Percentiles rank a stretch among this genome's conserved stretches.
Conservation (phyloP, 768 basidiomycete genomes). For the Suillus spraguei region DNA sequence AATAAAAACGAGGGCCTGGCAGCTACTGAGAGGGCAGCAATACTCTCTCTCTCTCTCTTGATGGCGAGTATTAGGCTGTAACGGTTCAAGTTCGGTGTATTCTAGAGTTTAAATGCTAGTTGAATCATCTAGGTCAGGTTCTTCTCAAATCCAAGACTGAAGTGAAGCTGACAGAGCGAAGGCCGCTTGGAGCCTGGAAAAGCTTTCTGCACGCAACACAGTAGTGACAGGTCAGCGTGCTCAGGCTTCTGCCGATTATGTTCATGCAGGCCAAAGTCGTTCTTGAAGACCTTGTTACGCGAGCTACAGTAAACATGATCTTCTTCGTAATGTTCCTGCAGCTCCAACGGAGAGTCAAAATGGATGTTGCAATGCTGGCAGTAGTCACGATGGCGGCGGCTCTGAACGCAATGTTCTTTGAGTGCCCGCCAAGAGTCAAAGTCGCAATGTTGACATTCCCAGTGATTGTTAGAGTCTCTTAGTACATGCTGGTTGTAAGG, state of each 20-base stretch:
- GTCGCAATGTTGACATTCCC: slow-evolving; percentile 53
- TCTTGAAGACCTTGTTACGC: slow-evolving; percentile 47
- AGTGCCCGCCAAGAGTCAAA: slow-evolving; percentile 42
- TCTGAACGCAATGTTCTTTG: slow-evolving; percentile 55
- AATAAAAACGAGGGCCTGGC: slow-evolving; percentile 44
- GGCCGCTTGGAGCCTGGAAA: slow-evolving; percentile 36
- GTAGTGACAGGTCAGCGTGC: slow-evolving; percentile 43
- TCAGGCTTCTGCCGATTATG: slow-evolving; percentile 44
- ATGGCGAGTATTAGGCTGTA: slow-evolving; percentile 51
- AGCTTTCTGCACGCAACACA: slow-evolving; percentile 45
- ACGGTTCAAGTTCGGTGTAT: slow-evolving; percentile 55
- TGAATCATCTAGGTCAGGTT: slow-evolving; percentile 1
- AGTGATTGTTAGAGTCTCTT: slow-evolving; percentile 41
- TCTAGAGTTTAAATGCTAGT: slow-evolving; percentile 56
- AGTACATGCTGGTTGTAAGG: slow-evolving; percentile 40
- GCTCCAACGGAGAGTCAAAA: slow-evolving; percentile 36
- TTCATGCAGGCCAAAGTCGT: slow-evolving; percentile 41
- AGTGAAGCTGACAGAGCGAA: slow-evolving; percentile 18
- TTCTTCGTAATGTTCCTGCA: slow-evolving; percentile 43
- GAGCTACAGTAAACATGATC: too few relatives aligned
- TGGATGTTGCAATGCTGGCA: slow-evolving; percentile 55
- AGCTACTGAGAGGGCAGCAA: slow-evolving; percentile 49
- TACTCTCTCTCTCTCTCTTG: slow-evolving; percentile 50
- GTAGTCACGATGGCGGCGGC: slow-evolving; percentile 43
- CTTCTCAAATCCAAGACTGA: not conserved